These are phyloP conservation scores for Metschnikowia lunata DNA, from an alignment of 805 yeast genomes.

Conservation along the genomic window DNA sequence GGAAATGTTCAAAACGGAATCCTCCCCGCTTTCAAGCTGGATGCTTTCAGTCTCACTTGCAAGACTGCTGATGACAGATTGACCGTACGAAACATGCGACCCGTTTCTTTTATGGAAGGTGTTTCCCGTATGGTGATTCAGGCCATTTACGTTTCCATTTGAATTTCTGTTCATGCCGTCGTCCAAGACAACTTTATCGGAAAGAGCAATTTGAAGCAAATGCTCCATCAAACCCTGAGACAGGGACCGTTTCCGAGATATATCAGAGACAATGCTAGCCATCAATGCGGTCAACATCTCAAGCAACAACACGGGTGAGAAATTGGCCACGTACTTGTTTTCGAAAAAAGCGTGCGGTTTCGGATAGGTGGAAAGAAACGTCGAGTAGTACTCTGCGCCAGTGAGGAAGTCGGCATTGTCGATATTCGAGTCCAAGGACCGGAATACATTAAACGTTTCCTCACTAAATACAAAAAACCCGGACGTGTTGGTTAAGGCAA, in stretches of 20 bases:
- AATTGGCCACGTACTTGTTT: conserved; percentile 25
- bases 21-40: neutral
- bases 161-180: neutral
- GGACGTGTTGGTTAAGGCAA: conserved; percentile 28
- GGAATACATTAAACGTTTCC: conserved; percentile 28
- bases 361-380: conserved; percentile 10
- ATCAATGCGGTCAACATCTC: conserved; percentile 32
- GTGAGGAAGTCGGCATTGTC: conserved; percentile 37
- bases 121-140: neutral
- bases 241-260: conserved; percentile 17
- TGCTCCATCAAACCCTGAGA: conserved; percentile 22
- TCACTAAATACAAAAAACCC: conserved; percentile 22
- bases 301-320: conserved; percentile 34
- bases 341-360: conserved; percentile 16
- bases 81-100: neutral
- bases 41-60: conserved; percentile 4
- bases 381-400: conserved; percentile 31
- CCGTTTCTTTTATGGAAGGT: neutral
- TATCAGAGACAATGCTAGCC: conserved; percentile 31
- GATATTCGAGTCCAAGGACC: conserved; percentile 31
- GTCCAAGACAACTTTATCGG: conserved; percentile 7
- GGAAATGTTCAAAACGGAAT: conserved; percentile 19
- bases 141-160: neutral
- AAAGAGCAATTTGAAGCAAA: conserved; percentile 24
- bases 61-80: conserved; percentile 2